These are phyloP conservation scores for Diaporthe caulivora DNA, from an alignment of 2,329 filamentous ascomycete genomes.

Conservation along the genomic window DNA sequence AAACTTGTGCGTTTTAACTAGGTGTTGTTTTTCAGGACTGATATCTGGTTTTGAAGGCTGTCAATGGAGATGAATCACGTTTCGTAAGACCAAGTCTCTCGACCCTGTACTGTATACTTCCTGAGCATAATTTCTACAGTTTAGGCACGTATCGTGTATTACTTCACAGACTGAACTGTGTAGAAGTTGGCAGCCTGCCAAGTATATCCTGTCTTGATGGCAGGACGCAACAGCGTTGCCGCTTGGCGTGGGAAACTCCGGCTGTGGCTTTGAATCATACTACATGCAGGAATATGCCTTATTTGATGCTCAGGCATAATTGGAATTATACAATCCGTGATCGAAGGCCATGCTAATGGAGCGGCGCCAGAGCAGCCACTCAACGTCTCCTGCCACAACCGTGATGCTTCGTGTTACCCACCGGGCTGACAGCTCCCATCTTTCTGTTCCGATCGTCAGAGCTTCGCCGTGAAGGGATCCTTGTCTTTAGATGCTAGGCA, in stretches of 20 bases:
- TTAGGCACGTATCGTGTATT: background rate
- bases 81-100: too few relatives aligned
- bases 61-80: background rate
- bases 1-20: background rate
- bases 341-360: background rate
- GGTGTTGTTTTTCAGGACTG: background rate
- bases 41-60: background rate
- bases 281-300: background rate
- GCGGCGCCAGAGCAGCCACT: background rate
- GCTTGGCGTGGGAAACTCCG: background rate
- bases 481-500: background rate
- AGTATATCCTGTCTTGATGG: background rate
- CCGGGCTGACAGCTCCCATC: background rate
- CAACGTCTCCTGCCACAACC: background rate
- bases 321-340: background rate
- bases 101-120: background rate
- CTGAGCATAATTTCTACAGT: background rate
- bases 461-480: background rate
- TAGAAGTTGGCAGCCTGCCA: background rate
- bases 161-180: too few relatives aligned
- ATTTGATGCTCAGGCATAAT: background rate
- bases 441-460: background rate
- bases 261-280: background rate
- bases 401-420: background rate
- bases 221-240: background rate